Evolutionary conservation across 2,329 filamentous ascomycete species (phyloP), one percentile per base, ranked within the genome.

Genomic region (Cladosporium phlei): DNA sequence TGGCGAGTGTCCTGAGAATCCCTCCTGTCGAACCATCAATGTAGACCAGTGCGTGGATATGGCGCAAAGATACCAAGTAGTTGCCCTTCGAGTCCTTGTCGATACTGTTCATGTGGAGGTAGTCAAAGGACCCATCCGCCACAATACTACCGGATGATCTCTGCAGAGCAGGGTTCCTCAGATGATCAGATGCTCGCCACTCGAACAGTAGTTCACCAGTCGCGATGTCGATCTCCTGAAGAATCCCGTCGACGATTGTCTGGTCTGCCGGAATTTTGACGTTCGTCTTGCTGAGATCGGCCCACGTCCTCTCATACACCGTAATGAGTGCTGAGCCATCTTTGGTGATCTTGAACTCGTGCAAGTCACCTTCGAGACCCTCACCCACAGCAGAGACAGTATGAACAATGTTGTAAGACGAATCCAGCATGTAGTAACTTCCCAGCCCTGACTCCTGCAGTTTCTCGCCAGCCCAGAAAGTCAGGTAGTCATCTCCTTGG

Each of bases 91-190:
- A 53, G 40, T 71, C 69, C 56, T 77, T 76, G 53, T 76, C 71
- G 20, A 79, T 61, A 34, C 73, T 73, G 60, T 78, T 77, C 58
- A 79, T 70, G 57, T 77, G 75, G 58, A 74, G 74, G 57, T 67
- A 76, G 50, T 77, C 74, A 17, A 63, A 69, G 1, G 67, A 24
- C 12, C 39, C 39, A n/a, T 43, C 39, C 12, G 28, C 39, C 10
- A 33, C 20, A 25, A 16, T 9, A 20, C 39, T 14, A 12, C 39
- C 39, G 14, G 7, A 24, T 9, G 39, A 33, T 3, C n/a, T 17
- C n/a, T 43, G 39, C 20, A 43, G 20, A 17, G 28, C 39, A 6
- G 28, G n/a, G 25, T 33, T 48, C 16, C 62, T 48, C 47, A 76
- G 63, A 55, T 78, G 71, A 34, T 78, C 73, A 2, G 78, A 63